phyloP scores from a whole-genome alignment of 2,329 filamentous ascomycete species.

The Fusarium sp. region DNA sequence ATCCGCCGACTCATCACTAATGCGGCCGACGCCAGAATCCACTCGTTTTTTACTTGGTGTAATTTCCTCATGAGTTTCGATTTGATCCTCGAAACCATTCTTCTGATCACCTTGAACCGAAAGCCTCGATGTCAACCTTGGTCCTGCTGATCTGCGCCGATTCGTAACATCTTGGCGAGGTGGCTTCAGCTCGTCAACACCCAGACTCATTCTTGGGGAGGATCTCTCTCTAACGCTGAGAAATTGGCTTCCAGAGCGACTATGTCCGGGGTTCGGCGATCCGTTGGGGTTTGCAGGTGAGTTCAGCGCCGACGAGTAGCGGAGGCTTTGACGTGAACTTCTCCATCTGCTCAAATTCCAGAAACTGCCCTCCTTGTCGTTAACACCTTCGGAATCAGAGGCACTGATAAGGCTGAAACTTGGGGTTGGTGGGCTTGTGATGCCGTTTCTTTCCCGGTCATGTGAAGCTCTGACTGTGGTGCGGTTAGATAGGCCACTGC shows the following conservation, averaged over 20 bases:
- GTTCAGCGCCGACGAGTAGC: slow-evolving; percentile 42
- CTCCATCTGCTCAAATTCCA: slow-evolving; percentile 68
- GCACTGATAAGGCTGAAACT: slow-evolving; percentile 61
- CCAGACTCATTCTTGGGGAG: slow-evolving; percentile 46
- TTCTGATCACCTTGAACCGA: slow-evolving; percentile 35
- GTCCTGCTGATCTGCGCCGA: slow-evolving; percentile 47
- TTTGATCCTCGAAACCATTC: slow-evolving; percentile 28
- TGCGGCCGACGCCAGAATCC: slow-evolving; percentile 48
- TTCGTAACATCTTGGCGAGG: slow-evolving; percentile 39
- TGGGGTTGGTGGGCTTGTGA: slow-evolving; percentile 60
- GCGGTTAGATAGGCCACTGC: slow-evolving; percentile 44
- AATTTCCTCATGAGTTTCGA: slow-evolving; percentile 29
- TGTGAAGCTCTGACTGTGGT: slow-evolving; percentile 40
- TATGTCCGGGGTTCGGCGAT: slow-evolving; percentile 47
- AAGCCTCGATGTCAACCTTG: slow-evolving; percentile 30
- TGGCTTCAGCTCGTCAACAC: slow-evolving; percentile 41
- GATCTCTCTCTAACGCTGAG: slow-evolving; percentile 48
- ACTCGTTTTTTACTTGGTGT: slow-evolving; percentile 45
- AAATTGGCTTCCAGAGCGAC: slow-evolving; percentile 43
- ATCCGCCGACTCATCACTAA: slow-evolving; percentile 44
- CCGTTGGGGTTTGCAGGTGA: slow-evolving; percentile 32
- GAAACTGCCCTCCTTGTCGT: slow-evolving; percentile 59
- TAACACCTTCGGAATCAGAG: slow-evolving; percentile 49
- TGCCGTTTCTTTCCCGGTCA: slow-evolving; percentile 40
- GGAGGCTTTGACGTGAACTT: slow-evolving; percentile 50